Conservation (phyloP, 1,284 basidiomycete species). For the Ustilago crameri region DNA sequence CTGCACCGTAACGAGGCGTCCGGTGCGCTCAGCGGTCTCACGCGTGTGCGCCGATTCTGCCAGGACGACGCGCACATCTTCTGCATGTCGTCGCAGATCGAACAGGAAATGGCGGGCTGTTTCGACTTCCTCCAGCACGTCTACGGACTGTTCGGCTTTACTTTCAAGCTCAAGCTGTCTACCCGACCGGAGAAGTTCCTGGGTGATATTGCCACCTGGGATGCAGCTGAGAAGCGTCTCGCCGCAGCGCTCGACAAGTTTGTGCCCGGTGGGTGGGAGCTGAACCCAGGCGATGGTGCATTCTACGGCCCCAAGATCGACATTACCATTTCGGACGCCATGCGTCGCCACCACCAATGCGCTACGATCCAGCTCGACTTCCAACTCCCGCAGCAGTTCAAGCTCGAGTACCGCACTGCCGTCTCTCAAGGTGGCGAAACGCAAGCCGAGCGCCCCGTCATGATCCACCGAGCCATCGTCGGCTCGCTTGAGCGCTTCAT, state of each 20-base stretch:
- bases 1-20: conserved; percentile 96
- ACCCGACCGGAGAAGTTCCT: conserved; percentile 96
- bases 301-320: conserved; percentile 80
- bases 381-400: conserved; percentile 97
- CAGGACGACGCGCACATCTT: conserved; percentile 98
- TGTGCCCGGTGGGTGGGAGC: conserved; percentile 89
- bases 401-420: conserved; percentile 83
- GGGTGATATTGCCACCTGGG: conserved; percentile 89
- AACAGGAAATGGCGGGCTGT: conserved; percentile 83
- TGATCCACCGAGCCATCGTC: conserved; percentile 97
- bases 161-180: conserved; percentile 94
- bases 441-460: conserved; percentile 83
- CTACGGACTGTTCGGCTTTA: conserved; percentile 96
- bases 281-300: conserved; percentile 96
- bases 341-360: conserved; percentile 89
- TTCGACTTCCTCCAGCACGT: conserved; percentile 92
- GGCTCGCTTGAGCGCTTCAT: conserved; percentile 96
- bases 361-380: conserved; percentile 99
- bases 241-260: conserved; percentile 84
- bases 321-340: conserved; percentile 94
- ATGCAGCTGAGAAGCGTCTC: conserved; percentile 90
- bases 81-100: conserved; percentile 93
- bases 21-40: conserved; percentile 91
- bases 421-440: conserved; percentile 68
- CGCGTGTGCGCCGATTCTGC: conserved; percentile 91